Evolutionary conservation across 768 basidiomycete genomes (phyloP).

Genomic region (Tricholoma sp.): DNA sequence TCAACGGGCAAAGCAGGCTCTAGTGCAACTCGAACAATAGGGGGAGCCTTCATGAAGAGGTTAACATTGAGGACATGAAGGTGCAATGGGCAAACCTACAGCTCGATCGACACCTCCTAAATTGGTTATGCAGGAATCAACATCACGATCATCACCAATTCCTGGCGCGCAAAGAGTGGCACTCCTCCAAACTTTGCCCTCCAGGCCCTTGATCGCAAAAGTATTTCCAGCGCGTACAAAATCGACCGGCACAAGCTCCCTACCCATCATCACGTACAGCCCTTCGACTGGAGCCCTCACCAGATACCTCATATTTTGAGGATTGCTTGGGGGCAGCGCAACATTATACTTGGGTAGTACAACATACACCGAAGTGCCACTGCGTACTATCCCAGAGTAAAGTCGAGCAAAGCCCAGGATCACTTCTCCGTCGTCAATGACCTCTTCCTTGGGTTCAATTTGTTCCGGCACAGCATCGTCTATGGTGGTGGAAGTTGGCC

Average conservation of each 20-base stretch:
- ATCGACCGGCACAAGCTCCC: constrained; percentile 82
- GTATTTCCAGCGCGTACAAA: constrained; percentile 88
- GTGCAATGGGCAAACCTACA: constrained; percentile 34
- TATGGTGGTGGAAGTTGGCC: constrained; percentile 7
- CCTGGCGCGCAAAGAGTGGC: constrained; percentile 82
- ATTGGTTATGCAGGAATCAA: constrained; percentile 63
- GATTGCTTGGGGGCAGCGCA: constrained; percentile 55
- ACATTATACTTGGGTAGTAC: constrained; percentile 85
- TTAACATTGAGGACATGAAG: constrained; percentile 1
- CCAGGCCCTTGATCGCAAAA: constrained; percentile 87
- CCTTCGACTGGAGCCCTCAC: constrained; percentile 58
- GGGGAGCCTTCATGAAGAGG: constrained; percentile 51
- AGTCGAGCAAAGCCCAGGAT: constrained; percentile 91
- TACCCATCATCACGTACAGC: constrained; percentile 97
- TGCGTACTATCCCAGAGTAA: constrained; percentile 80
- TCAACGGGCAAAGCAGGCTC: constrained; percentile 81
- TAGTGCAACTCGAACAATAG: constrained; percentile 92
- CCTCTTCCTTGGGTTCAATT: constrained; percentile 11
- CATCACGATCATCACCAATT: constrained; percentile 27
- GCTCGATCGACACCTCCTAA: constrained; percentile 65
- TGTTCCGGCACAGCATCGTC: constrained; percentile 8
- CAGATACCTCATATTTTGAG: constrained; percentile 62
- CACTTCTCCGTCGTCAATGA: constrained; percentile 47
- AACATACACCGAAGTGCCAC: constrained; percentile 60
- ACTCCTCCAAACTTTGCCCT: constrained; percentile 85